These are phyloP conservation scores for Cadophora sp. DNA, from an alignment of 2,329 filamentous ascomycete species.

Conservation along the genomic window DNA sequence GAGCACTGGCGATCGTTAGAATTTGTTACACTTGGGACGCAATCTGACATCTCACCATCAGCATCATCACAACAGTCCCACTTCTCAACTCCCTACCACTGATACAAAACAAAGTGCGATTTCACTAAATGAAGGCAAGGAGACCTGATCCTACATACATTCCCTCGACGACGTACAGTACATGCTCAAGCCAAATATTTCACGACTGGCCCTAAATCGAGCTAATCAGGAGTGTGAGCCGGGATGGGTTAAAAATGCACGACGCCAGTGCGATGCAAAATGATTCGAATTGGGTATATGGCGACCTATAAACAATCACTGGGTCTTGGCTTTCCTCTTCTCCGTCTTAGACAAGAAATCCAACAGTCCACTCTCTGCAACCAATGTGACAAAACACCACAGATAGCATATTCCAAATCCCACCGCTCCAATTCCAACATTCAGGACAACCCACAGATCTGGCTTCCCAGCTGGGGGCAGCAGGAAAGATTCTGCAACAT, in stretches of 20 bases:
- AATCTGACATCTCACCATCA: too few species aligned
- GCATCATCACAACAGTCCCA: too few species aligned
- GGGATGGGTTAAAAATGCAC: background rate
- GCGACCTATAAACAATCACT: slow-evolving; percentile 20
- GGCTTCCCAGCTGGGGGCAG: slow-evolving; percentile 77
- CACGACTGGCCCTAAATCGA: too few species aligned
- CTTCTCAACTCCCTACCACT: too few species aligned
- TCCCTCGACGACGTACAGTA: too few species aligned
- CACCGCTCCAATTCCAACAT: slow-evolving; percentile 83
- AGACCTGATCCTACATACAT: background rate
- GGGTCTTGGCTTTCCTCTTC: slow-evolving; percentile 37
- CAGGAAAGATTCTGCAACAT: slow-evolving; percentile 74
- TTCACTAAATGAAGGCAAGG: too few species aligned
- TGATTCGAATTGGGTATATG: background rate
- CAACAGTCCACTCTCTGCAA: slow-evolving; percentile 57
- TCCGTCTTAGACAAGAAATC: slow-evolving; percentile 32
- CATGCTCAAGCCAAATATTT: too few species aligned
- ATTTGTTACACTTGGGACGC: too few species aligned
- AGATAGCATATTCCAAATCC: slow-evolving; percentile 89
- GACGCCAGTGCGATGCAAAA: background rate
- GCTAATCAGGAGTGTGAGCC: background rate
- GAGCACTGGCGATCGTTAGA: too few species aligned
- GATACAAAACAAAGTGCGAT: too few species aligned
- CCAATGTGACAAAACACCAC: slow-evolving; percentile 81
- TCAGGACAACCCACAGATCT: slow-evolving; percentile 92